phyloP scores from a whole-genome alignment of 306 rosid species.

The Alnus rubra region DNA sequence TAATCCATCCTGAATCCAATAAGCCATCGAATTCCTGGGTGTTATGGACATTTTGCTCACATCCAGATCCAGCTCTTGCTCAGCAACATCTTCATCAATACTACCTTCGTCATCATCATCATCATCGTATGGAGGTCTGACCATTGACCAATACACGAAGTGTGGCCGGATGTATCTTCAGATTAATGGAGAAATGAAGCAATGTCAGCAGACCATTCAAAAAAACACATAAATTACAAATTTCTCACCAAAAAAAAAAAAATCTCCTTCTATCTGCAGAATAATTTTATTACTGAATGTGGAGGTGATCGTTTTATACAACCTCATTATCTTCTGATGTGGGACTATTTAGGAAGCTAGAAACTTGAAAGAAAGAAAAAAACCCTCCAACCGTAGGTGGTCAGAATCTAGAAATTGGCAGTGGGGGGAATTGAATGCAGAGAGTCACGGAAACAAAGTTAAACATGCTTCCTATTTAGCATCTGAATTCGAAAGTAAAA shows the following conservation, averaged over 20 bases:
- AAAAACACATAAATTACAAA: background rate
- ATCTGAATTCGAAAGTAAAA: background rate
- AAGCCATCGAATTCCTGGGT: background rate
- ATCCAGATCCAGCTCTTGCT: slow-evolving; percentile 4
- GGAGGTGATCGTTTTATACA: too few species aligned
- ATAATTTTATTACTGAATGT: background rate
- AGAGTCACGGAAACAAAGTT: background rate
- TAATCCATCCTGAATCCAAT: slow-evolving; percentile 1
- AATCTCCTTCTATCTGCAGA: too few species aligned
- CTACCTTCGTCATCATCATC: slow-evolving; percentile 42
- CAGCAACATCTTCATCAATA: slow-evolving; percentile 48
- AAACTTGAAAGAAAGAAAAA: too few species aligned
- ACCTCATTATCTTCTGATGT: too few species aligned
- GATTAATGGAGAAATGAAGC: slow-evolving; percentile 4
- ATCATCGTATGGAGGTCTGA: slow-evolving; percentile 42
- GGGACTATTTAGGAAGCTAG: too few species aligned
- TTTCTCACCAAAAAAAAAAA: background rate
- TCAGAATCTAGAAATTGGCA: background rate
- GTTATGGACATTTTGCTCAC: slow-evolving; percentile 21
- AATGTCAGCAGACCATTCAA: slow-evolving; percentile 24
- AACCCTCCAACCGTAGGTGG: too few species aligned
- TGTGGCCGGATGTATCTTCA: slow-evolving; percentile 63
- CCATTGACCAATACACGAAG: slow-evolving; percentile 78
- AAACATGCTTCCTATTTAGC: background rate
- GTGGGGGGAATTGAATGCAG: background rate